Evolutionary conservation across 768 basidiomycete species (phyloP).

Genomic region (Chalciporus pseudorubinellus): DNA sequence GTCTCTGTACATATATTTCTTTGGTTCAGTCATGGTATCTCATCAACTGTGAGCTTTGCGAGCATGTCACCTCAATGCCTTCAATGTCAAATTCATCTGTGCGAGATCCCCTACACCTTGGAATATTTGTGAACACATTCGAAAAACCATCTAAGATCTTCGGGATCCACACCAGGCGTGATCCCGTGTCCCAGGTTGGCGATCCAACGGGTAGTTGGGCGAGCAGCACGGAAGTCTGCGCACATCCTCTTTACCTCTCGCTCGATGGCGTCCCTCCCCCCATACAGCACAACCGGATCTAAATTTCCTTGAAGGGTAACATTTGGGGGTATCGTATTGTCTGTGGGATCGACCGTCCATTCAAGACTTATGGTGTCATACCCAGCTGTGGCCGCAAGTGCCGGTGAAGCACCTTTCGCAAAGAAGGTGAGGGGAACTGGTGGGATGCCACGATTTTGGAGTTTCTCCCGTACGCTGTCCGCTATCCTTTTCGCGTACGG

Average conservation of each 20-base stretch:
- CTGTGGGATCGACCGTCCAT: conserved; percentile 81
- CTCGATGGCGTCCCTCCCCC: conserved; percentile 84
- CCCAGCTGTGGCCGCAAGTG: conserved; percentile 61
- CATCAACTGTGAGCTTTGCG: not conserved
- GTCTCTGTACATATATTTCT: conserved; percentile 18
- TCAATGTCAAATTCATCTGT: not conserved
- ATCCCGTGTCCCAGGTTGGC: conserved; percentile 97
- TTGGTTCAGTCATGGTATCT: conserved; percentile 8
- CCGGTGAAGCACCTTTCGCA: conserved; percentile 88
- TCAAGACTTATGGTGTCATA: conserved; percentile 92
- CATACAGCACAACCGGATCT: conserved; percentile 86
- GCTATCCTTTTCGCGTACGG: conserved; percentile 78
- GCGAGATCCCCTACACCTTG: conserved; percentile 11
- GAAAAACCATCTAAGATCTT: conserved; percentile 88
- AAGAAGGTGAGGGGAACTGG: conserved; percentile 85
- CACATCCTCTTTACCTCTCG: conserved; percentile 79
- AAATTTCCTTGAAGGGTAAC: conserved; percentile 89
- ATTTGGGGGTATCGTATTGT: conserved; percentile 54
- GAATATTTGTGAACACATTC: conserved; percentile 88
- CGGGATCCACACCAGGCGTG: conserved; percentile 92
- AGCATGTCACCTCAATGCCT: not conserved
- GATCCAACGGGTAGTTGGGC: conserved; percentile 77
- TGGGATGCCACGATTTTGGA: conserved; percentile 53
- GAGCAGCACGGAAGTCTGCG: conserved; percentile 59
- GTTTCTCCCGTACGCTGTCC: conserved; percentile 56